Base-by-base conservation (phyloP, 1,139 yeast genomes). In the Suhomyces taliae region DNA sequence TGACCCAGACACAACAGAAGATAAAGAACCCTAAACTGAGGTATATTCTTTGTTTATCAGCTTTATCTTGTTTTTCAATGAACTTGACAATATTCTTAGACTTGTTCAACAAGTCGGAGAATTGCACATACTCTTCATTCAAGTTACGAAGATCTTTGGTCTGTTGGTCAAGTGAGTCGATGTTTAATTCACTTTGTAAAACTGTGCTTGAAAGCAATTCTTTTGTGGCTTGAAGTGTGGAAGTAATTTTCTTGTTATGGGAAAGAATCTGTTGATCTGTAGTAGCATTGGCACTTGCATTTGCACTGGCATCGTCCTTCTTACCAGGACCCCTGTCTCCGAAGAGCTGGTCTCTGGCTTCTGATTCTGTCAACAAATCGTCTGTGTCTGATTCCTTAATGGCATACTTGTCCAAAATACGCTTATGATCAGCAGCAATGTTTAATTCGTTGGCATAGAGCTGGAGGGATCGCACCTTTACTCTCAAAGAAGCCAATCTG, bases 21-120 rank as follows among this genome's bases (percentile, higher is more conserved):
- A 75, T 67, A 48, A 86, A 74, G 53, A 86, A 82, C 15, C 81
- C 82, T 39, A 85, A 57, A 31, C 88, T 74, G 44, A 79, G 63
- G 53, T 82, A 80, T 58, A 86, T 85, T 47, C 81, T 68, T 42
- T 78, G 70, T 44, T 87, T 73, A 57, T 87, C 93, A 51, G 76
- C 67, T 46, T 75, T 71, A 56, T 87, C 90, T 43, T 88, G 87
- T 57, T 81, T 81, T 56, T 85, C 89, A 46, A 86, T 80, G 48
- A 83, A 78, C 52, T 74, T 72, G 38, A 86, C 87, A 39, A 86
- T 74, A 38, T 75, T 73, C 45, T 71, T 74, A 0, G 88, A 81
- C 40, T 78, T 81, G 44, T 70, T 67, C 44, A 87, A 68, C 44
- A 85, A 64, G 47, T 74, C 75, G 41, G 82, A 80, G 53, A 85